A percentile compares a stretch with the other conserved stretches of the same genome.
phyloP scores from a whole-genome alignment of 371 early-diverging fungal genomes.

The Mucor plumbeus region DNA sequence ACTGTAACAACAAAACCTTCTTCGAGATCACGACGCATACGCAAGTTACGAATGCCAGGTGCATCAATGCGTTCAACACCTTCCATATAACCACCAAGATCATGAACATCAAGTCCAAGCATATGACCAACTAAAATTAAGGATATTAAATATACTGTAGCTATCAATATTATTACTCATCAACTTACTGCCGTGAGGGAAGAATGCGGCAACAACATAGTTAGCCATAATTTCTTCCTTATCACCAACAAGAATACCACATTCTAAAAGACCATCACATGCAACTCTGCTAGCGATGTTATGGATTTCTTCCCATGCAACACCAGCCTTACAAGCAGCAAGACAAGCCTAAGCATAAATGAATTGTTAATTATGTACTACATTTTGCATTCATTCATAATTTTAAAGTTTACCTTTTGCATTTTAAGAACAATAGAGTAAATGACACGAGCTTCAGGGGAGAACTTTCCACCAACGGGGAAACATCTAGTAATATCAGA shows the following conservation, averaged over 20 bases:
- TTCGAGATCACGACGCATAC: conserved; percentile 83
- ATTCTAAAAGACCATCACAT: conserved; percentile 74
- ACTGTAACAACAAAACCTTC: conserved; percentile 90
- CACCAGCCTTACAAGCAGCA: conserved; percentile 75
- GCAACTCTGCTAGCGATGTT: conserved; percentile 75
- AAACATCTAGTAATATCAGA: conserved; percentile 91
- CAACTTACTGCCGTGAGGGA: conserved; percentile 85
- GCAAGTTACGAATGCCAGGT: conserved; percentile 85
- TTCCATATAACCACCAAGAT: conserved; percentile 87
- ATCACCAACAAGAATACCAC: conserved; percentile 77
- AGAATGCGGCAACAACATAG: conserved; percentile 84
- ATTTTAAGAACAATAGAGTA: conserved; percentile 86
- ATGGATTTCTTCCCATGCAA: conserved; percentile 92
- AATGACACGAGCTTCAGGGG: conserved; percentile 73
- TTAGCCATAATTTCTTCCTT: conserved; percentile 69
- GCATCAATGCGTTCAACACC: conserved; percentile 79
- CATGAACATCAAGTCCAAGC: conserved; percentile 87
- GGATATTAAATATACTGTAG: conserved; percentile 18
- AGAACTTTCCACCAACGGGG: conserved; percentile 85
- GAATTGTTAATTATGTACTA: conserved; percentile 6
- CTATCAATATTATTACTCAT: neutral
- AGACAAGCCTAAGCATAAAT: conserved; percentile 44
- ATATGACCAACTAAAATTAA: conserved; percentile 56
- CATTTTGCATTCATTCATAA: neutral
- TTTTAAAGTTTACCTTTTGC: conserved; percentile 64